Percentiles rank a stretch among this genome's conserved stretches.
These are phyloP conservation scores for Chlamydomonas sphaeroides DNA, from an alignment of 139 green algal species.

Conservation along the genomic window DNA sequence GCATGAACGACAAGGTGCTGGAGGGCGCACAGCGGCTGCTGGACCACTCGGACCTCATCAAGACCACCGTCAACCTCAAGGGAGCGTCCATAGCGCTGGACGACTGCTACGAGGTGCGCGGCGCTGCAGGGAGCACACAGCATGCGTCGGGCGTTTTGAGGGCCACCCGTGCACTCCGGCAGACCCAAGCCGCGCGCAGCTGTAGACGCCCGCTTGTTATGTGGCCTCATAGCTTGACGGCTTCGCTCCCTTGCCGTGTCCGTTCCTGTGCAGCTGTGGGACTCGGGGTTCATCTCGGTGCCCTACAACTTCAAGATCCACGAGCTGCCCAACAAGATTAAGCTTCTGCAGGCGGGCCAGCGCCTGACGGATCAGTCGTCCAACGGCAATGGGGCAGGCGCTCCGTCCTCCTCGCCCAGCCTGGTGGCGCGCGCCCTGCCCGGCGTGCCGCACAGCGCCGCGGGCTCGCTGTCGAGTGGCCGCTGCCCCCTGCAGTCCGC, in stretches of 20 bases:
- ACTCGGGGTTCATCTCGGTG: constrained; percentile 92
- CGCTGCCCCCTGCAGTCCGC: constrained; percentile 2
- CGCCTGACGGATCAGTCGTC: constrained; percentile 1
- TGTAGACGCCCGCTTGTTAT: no score
- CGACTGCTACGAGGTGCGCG: constrained; percentile 89
- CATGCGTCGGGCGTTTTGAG: no score
- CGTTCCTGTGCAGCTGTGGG: constrained; percentile 83
- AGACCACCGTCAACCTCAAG: constrained; percentile 75
- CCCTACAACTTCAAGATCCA: constrained; percentile 86
- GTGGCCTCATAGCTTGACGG: no score
- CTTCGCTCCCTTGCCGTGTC: background rate
- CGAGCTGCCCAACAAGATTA: constrained; percentile 70
- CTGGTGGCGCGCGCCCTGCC: constrained; percentile 12
- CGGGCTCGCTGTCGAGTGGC: background rate
- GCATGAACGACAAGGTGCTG: constrained; percentile 63
- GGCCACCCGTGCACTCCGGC: no score
- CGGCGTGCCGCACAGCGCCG: background rate
- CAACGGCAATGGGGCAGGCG: constrained; percentile 14
- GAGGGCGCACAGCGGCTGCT: constrained; percentile 78
- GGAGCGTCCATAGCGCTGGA: constrained; percentile 87
- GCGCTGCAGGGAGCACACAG: no score
- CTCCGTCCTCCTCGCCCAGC: constrained; percentile 16
- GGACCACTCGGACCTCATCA: constrained; percentile 77
- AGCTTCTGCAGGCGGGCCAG: constrained; percentile 60
- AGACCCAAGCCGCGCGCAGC: no score